A percentile compares a stretch with the other conserved stretches of the same genome.
Conservation (phyloP, 805 yeast species). For the Lachancea quebecensis region DNA sequence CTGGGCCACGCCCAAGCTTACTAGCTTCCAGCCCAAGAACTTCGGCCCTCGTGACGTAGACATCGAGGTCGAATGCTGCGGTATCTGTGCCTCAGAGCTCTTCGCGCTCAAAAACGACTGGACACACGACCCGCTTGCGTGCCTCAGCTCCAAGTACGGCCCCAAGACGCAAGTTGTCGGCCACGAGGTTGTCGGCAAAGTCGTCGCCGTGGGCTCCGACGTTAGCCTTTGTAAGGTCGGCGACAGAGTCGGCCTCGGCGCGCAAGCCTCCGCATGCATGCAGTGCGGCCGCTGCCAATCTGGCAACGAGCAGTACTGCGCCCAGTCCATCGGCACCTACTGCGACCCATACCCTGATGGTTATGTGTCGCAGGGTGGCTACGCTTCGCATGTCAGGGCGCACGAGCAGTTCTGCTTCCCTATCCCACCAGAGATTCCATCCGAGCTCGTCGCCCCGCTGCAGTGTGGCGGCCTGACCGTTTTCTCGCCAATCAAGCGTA, state of each 20-base stretch:
- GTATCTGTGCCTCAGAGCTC: conserved; percentile 57
- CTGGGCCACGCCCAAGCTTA: conserved; percentile 48
- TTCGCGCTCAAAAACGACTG: conserved; percentile 37
- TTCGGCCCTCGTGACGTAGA: conserved; percentile 41
- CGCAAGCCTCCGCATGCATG: conserved; percentile 54
- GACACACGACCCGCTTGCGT: conserved; percentile 29
- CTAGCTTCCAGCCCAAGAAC: conserved; percentile 41
- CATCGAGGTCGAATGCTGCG: conserved; percentile 50
- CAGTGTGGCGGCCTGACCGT: conserved; percentile 75
- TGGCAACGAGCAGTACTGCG: conserved; percentile 54
- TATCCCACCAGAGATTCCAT: conserved; percentile 48
- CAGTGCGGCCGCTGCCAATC: conserved; percentile 53
- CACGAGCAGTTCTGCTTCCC: conserved; percentile 58
- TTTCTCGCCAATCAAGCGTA: conserved; percentile 55
- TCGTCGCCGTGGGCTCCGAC: conserved; percentile 42
- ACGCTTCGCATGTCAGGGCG: conserved; percentile 58
- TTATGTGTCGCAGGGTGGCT: conserved; percentile 56
- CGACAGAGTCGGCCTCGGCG: conserved; percentile 77
- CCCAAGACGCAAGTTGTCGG: conserved; percentile 42
- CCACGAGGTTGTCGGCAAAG: conserved; percentile 55
- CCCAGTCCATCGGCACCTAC: conserved; percentile 45
- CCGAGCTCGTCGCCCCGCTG: conserved; percentile 60
- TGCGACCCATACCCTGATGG: conserved; percentile 40
- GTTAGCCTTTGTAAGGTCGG: conserved; percentile 40
- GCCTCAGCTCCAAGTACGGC: conserved; percentile 7